Conservation (phyloP, 1,284 basidiomycete species). For the Earliella scabrosa region DNA sequence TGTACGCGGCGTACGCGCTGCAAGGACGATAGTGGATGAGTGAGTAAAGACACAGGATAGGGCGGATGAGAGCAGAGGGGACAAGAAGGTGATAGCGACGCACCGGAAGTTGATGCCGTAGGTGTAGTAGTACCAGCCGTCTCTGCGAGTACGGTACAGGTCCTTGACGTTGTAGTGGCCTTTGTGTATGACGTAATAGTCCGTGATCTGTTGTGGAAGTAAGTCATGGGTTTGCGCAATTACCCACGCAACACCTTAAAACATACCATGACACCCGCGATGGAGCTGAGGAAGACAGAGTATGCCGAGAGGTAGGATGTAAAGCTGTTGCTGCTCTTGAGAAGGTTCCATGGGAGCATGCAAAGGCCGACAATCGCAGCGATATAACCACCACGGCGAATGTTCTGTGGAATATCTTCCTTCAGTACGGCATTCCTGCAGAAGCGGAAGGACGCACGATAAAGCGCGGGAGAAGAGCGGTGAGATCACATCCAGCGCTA, state of each 20-base stretch:
- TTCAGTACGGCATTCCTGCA: neutral
- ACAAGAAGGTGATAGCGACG: conserved; percentile 15
- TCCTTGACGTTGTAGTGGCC: conserved; percentile 77
- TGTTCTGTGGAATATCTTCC: conserved; percentile 53
- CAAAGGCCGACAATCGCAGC: conserved; percentile 76
- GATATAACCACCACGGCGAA: conserved; percentile 83
- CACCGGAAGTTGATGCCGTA: conserved; percentile 76
- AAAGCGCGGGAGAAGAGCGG: conserved; percentile 79
- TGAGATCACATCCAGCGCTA: conserved; percentile 85
- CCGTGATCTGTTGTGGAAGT: conserved; percentile 53
- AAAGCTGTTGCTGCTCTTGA: conserved; percentile 78
- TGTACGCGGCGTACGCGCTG: conserved; percentile 74
- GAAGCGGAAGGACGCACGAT: conserved; percentile 50
- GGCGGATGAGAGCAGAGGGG: neutral
- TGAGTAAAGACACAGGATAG: neutral
- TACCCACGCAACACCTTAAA: neutral
- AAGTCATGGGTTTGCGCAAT: neutral
- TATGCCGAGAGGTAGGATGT: conserved; percentile 86
- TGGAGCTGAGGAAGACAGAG: conserved; percentile 82
- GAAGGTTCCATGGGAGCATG: conserved; percentile 83
- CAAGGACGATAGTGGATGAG: conserved; percentile 7
- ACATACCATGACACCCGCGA: conserved; percentile 79
- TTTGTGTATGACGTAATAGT: conserved; percentile 81
- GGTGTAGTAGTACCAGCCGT: conserved; percentile 80
- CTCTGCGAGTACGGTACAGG: conserved; percentile 62